Evolutionary conservation across 108 stramenopile genomes (phyloP), one percentile per base, ranked within the genome.

Genomic region (Cyclotella kingstonii): DNA sequence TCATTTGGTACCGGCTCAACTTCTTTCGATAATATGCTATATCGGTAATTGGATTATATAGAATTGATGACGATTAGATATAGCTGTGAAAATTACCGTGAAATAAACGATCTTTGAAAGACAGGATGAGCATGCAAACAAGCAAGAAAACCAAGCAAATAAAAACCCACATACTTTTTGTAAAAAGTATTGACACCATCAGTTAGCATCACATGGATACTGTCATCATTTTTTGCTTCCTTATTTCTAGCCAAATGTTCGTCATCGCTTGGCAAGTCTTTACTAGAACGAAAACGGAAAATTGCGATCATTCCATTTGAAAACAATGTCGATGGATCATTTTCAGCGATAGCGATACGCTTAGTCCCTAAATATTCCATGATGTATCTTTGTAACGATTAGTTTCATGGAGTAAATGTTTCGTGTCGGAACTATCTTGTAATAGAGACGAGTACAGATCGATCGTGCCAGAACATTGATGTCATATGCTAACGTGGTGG

Each of bases 121-220:
- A 15, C 10, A 46, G 17, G 1, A 10, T 52, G 12, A 14, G 35
- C n/a, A 35, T 19, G 54, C n/a, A 5, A 17, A 29, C 2, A 26
- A 36, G n/a, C 6, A 28, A 17, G 4, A 23, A 42, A 5, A 27
- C 4, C 11, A 6, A 38, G 18, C 56, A 26, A 41, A 26, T 52
- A 11, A 21, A 47, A 10, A 34, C 28, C 21, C 14, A 25, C 70
- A 50, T 48, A 72, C 70, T 48, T 29, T 23, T 65, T 35, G 45
- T 75, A 55, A 51, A 55, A 75, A 7, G 73, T 75, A 61, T 61
- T 35, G 2, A 35, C 35, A 17, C 73, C 73, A 62, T 75, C 73
- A 7, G 73, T 55, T 12, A 66, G 41, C 31, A 66, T 29, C 43
- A 75, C 35, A 62, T 75, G 73, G 28, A 75, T 29, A 23, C 54